phyloP scores from a whole-genome alignment of 768 basidiomycete species.

The Termitomyces eurrhizus region DNA sequence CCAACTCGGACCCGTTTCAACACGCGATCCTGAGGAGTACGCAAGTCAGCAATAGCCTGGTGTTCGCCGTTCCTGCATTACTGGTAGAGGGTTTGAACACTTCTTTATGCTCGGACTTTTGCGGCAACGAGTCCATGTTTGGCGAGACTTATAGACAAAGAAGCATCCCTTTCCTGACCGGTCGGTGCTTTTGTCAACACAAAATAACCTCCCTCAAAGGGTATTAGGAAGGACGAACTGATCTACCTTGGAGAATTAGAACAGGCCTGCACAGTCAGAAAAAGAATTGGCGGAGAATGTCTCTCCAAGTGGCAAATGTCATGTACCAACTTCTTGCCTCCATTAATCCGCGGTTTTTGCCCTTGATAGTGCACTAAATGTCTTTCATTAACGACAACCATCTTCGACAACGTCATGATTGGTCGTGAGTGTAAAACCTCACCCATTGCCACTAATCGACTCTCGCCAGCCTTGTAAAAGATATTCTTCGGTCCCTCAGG shows the following conservation, averaged over 20 bases:
- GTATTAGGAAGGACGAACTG: no score
- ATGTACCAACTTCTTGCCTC: neutral
- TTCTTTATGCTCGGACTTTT: neutral
- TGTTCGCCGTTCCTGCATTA: neutral
- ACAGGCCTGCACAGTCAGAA: neutral
- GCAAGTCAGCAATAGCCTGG: neutral
- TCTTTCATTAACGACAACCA: neutral
- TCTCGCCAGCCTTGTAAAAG: neutral
- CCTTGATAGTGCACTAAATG: neutral
- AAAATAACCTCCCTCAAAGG: no score
- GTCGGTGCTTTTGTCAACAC: no score
- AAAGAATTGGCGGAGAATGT: neutral
- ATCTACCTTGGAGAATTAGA: neutral
- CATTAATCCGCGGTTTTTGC: neutral
- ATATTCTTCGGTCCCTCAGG: neutral
- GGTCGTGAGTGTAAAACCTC: neutral
- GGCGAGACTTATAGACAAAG: no score
- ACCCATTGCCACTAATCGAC: neutral
- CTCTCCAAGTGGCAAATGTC: neutral
- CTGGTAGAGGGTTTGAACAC: neutral
- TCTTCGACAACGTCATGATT: neutral
- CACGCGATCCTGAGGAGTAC: neutral
- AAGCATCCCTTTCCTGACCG: no score
- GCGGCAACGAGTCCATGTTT: neutral
- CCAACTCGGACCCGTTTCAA: neutral